These are phyloP conservation scores for Hirsutella rhossiliensis DNA, from an alignment of 2,329 filamentous ascomycete genomes.

Conservation along the genomic window DNA sequence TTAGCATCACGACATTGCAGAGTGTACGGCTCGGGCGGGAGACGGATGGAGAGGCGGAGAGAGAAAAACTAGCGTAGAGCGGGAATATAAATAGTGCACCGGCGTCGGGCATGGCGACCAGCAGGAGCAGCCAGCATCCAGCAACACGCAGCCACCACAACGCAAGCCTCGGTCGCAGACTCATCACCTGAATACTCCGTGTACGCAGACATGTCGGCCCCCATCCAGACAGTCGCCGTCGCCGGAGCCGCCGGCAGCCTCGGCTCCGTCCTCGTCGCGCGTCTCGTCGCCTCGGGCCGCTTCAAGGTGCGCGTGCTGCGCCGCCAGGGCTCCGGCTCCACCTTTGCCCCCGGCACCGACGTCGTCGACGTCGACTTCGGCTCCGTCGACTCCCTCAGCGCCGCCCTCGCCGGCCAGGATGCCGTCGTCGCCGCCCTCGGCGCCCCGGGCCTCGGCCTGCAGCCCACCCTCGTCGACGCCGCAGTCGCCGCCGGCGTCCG, in stretches of 20 bases:
- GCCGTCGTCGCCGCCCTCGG: conserved; percentile 32
- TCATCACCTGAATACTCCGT: no score
- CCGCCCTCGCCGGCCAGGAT: conserved; percentile 43
- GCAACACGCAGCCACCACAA: no score
- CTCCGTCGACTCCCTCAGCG: conserved; percentile 32
- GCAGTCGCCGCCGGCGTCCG: conserved; percentile 47
- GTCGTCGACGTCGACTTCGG: conserved; percentile 26
- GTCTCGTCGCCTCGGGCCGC: conserved; percentile 15
- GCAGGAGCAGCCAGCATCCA: no score
- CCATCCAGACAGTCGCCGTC: conserved; percentile 24
- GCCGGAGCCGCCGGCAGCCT: conserved; percentile 24
- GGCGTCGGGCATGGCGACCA: no score
- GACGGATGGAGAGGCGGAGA: no score
- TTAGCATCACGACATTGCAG: no score
- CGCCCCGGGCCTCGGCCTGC: conserved; percentile 24
- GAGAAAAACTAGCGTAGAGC: no score
- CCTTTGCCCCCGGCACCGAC: conserved; percentile 15
- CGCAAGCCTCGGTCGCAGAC: no score
- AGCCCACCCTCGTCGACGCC: conserved; percentile 39
- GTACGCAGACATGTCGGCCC: no score
- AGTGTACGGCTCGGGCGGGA: no score
- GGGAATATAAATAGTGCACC: no score
- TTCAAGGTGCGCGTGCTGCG: conserved; percentile 25
- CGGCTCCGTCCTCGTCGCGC: conserved; percentile 17
- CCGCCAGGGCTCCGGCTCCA: conserved; percentile 26